These are phyloP conservation scores for Melampsora larici-populina DNA, from an alignment of 1,284 basidiomycete species.

Conservation along the genomic window DNA sequence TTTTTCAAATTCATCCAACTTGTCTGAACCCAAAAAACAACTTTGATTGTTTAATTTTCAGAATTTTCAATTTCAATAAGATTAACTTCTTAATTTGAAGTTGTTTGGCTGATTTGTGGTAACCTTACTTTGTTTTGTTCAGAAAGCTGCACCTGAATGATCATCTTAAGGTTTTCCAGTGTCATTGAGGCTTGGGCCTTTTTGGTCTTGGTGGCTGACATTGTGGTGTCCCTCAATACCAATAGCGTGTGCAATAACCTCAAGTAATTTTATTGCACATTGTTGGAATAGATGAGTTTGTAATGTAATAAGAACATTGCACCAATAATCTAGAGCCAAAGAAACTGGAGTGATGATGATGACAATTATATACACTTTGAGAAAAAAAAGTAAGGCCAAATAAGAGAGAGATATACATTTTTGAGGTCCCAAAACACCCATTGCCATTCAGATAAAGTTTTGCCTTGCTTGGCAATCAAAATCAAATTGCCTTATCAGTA, in stretches of 20 bases:
- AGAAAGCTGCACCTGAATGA: neutral
- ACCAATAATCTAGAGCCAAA: neutral
- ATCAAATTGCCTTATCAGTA: too few species aligned
- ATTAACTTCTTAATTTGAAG: too few species aligned
- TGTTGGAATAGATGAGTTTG: neutral
- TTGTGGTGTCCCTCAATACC: too few species aligned
- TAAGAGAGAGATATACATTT: neutral
- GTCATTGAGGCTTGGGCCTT: neutral
- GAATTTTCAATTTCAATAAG: too few species aligned
- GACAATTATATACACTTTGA: too few species aligned
- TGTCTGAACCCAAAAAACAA: too few species aligned
- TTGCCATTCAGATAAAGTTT: neutral
- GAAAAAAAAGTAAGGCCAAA: neutral
- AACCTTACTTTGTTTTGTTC: too few species aligned
- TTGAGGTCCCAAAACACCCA: neutral
- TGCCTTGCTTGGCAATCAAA: neutral
- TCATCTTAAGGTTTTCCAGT: neutral
- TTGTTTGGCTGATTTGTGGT: too few species aligned
- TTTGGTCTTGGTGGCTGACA: neutral
- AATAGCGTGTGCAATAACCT: neutral
- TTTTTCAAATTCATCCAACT: too few species aligned
- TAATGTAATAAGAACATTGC: neutral
- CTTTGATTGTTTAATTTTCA: too few species aligned
- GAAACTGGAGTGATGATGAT: too few species aligned
- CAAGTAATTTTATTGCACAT: conserved; percentile 1